Conservation (phyloP, 2,329 filamentous ascomycete species). For the Fusarium luffae region DNA sequence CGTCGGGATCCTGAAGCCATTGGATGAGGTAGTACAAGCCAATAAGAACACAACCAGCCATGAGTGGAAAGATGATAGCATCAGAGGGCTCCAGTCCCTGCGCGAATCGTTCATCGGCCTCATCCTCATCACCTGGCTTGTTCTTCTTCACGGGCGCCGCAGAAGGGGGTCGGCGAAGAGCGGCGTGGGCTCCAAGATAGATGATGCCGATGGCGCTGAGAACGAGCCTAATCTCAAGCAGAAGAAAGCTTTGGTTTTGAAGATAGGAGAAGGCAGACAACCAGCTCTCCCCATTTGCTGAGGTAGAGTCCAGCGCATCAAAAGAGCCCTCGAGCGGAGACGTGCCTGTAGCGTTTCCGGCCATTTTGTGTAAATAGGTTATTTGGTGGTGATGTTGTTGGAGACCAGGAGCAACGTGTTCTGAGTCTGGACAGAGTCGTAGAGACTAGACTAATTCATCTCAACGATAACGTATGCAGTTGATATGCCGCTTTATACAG, state of each 20-base stretch:
- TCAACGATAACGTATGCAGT: background rate
- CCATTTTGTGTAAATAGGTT: conserved; percentile 28
- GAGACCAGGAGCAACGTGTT: conserved; percentile 40
- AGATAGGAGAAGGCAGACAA: conserved; percentile 47
- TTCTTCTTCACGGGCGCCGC: conserved; percentile 70
- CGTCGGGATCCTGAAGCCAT: conserved; percentile 82
- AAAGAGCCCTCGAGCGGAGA: conserved; percentile 34
- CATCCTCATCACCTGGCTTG: conserved; percentile 54
- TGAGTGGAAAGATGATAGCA: conserved; percentile 84
- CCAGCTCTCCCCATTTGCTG: conserved; percentile 37
- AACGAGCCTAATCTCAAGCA: conserved; percentile 61
- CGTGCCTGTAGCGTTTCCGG: conserved; percentile 40
- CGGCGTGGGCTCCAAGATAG: conserved; percentile 85
- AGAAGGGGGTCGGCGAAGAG: conserved; percentile 83
- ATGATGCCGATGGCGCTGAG: conserved; percentile 83
- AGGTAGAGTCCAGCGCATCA: conserved; percentile 48
- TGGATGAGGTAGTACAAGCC: conserved; percentile 90
- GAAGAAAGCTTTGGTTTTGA: conserved; percentile 55
- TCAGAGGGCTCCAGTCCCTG: conserved; percentile 74
- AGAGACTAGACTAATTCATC: background rate
- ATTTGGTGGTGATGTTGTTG: background rate
- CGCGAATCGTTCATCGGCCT: conserved; percentile 62
- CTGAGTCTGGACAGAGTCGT: conserved; percentile 11
- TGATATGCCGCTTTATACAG: no score
- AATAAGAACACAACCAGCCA: conserved; percentile 77